These are phyloP conservation scores for Candida qinlingensis DNA, from an alignment of 805 yeast species.

Conservation along the genomic window DNA sequence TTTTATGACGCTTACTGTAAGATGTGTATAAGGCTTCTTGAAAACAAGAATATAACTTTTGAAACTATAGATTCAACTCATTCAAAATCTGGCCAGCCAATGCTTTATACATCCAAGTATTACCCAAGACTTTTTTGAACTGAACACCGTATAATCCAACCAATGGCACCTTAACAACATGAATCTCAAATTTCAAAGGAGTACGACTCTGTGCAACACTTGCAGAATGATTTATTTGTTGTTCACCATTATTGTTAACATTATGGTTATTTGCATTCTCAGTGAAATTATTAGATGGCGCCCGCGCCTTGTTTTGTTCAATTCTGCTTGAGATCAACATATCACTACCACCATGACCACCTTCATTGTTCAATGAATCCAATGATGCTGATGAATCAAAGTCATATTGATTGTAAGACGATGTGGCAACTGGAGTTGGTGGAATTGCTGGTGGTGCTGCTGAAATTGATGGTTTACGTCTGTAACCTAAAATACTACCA, in stretches of 20 bases:
- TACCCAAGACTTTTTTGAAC: conserved; percentile 88
- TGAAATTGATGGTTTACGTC: conserved; percentile 35
- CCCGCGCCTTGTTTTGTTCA: conserved; percentile 37
- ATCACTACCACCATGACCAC: conserved; percentile 37
- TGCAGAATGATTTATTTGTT: neutral
- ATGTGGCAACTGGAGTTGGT: conserved; percentile 48
- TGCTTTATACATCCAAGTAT: conserved; percentile 92
- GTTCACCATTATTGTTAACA: conserved; percentile 2
- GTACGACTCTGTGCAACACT: conserved; percentile 32
- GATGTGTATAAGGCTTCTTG: too few species aligned
- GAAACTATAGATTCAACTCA: conserved; percentile 22
- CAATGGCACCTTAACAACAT: conserved; percentile 86
- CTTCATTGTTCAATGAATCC: conserved; percentile 53
- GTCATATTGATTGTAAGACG: conserved; percentile 28
- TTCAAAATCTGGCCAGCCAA: conserved; percentile 76
- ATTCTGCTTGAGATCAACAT: conserved; percentile 56
- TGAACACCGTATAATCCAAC: conserved; percentile 91
- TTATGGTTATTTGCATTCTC: neutral
- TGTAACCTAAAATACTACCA: conserved; percentile 44
- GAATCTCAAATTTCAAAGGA: conserved; percentile 85
- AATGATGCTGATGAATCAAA: conserved; percentile 42
- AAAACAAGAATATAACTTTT: too few species aligned
- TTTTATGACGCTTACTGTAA: too few species aligned
- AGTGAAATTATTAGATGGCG: conserved; percentile 7
- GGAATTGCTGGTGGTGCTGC: conserved; percentile 38